Conservation (phyloP, 2,329 filamentous ascomycete species). For the Colletotrichum cuscutae region DNA sequence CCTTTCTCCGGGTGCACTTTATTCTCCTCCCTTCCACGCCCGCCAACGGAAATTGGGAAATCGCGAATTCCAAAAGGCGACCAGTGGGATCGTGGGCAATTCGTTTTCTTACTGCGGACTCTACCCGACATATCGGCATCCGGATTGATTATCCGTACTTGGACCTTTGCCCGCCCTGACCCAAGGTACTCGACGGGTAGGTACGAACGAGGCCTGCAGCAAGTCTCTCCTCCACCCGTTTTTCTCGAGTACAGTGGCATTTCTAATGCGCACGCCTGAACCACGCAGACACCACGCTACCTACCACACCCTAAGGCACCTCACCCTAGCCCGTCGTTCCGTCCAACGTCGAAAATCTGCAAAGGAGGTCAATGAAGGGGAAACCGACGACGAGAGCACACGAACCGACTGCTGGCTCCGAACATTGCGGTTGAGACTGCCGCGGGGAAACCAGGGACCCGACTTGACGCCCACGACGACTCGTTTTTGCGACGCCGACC, state of each 20-base stretch:
- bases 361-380: conserved; percentile 24
- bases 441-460: background rate
- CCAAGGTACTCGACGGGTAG: conserved; percentile 17
- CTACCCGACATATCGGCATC: conserved; percentile 2
- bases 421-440: background rate
- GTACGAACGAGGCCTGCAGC: conserved; percentile 30
- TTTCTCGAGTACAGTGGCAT: conserved; percentile 35
- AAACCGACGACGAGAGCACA: conserved; percentile 1
- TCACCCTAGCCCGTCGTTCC: conserved; percentile 17
- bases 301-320: conserved; percentile 12
- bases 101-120: background rate
- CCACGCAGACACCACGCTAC: conserved; percentile 8
- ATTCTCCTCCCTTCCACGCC: conserved; percentile 31
- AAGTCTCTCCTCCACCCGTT: conserved; percentile 30
- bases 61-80: conserved; percentile 14
- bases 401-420: conserved; percentile 8
- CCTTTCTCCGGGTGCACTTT: conserved; percentile 11
- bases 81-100: conserved; percentile 2
- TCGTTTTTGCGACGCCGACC: conserved; percentile 30
- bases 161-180: background rate
- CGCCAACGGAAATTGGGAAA: background rate
- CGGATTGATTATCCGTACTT: background rate
- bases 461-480: conserved; percentile 2
- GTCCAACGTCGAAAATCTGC: conserved; percentile 19
- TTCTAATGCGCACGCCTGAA: conserved; percentile 35